A percentile compares a stretch with the other conserved stretches of the same genome.
These are phyloP conservation scores for Sanghuangporus sanghuang DNA, from an alignment of 1,284 basidiomycete species.

Conservation along the genomic window DNA sequence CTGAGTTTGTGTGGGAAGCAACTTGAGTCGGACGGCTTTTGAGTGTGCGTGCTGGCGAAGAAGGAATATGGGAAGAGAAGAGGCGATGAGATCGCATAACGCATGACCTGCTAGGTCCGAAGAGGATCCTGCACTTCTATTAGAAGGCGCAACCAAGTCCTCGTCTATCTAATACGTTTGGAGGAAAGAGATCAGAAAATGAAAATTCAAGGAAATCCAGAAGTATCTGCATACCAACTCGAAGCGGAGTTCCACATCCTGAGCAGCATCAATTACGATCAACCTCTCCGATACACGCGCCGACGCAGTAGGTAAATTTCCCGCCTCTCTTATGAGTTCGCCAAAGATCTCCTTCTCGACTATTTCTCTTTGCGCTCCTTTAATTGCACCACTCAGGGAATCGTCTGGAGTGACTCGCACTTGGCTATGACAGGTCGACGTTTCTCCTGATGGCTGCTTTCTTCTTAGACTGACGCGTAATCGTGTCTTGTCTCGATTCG, in stretches of 20 bases:
- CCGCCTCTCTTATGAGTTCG: conserved; percentile 64
- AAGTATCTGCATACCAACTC: conserved; percentile 46
- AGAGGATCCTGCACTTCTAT: conserved; percentile 7
- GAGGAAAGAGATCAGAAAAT: conserved; percentile 7
- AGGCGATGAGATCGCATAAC: conserved; percentile 67
- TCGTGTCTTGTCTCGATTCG: conserved; percentile 52
- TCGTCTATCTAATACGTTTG: conserved; percentile 28
- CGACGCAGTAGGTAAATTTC: conserved; percentile 63
- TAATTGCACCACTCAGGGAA: conserved; percentile 47
- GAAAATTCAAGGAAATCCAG: conserved; percentile 3
- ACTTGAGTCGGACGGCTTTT: conserved; percentile 41
- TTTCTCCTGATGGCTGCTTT: conserved; percentile 29
- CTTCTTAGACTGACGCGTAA: conserved; percentile 51
- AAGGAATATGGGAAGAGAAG: conserved; percentile 56
- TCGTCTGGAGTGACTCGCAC: conserved; percentile 28
- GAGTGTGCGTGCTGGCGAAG: conserved; percentile 52
- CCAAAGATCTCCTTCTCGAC: conserved; percentile 77
- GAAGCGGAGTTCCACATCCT: conserved; percentile 61
- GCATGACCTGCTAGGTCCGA: conserved; percentile 29
- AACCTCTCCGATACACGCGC: conserved; percentile 71
- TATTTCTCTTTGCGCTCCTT: conserved; percentile 59
- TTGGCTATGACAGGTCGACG: conserved; percentile 35
- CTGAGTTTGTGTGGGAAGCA: conserved; percentile 17
- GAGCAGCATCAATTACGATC: conserved; percentile 67
- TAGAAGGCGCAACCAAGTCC: conserved; percentile 19